Evolutionary conservation across 2,329 filamentous ascomycete species (phyloP), one percentile per base, ranked within the genome.

Genomic region (Pezicula carpinea): DNA sequence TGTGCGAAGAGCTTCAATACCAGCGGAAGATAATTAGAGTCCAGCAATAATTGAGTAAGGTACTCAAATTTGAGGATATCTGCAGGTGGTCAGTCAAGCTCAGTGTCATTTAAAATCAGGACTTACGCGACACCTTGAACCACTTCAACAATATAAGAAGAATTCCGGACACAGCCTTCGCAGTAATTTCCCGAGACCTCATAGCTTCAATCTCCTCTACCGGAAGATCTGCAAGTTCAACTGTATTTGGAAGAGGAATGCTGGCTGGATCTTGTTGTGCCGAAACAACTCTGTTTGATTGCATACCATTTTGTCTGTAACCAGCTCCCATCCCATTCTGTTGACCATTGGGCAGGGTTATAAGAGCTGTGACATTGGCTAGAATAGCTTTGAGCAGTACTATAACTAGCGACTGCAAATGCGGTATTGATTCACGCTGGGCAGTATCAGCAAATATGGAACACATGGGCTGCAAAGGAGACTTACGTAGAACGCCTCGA

Each of bases 1-100:
- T 96, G 85, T 42, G 92, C 90, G 65, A 96, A 91, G 41, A 96
- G 80, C 69, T 97, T 97, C 26, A 99, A 72, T 19, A 96, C 86
- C 23, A 99, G 73, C 1, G 92, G 92, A 6, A 99, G 76, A 64
- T 96, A 99, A 65, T 96, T 97, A 4, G 89, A 93, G 66, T 99
- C 93, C 22, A 99, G 77, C 10, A 99, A 73, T 3, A 99, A 77
- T 62, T 99, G 93, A 0, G 90, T 92, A 61, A 99, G 72, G 61
- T 96, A 97, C 68, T 99, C 93, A 57, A 93, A 96, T 64, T 96
- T 96, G 54, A 99, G 73, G 22, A 97, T 80, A 64, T 99, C 89
- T 95, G 40, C 17, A 13, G 39, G 59, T 47, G 51, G 55, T 55
- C 47, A 65, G 57, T 34, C 44, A 32, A 23, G 7, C 26, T 17